Percentiles rank a stretch among this genome's conserved stretches.
Conservation (phyloP, 192 early-diverging fungal species). For the Pilaira anomala region DNA sequence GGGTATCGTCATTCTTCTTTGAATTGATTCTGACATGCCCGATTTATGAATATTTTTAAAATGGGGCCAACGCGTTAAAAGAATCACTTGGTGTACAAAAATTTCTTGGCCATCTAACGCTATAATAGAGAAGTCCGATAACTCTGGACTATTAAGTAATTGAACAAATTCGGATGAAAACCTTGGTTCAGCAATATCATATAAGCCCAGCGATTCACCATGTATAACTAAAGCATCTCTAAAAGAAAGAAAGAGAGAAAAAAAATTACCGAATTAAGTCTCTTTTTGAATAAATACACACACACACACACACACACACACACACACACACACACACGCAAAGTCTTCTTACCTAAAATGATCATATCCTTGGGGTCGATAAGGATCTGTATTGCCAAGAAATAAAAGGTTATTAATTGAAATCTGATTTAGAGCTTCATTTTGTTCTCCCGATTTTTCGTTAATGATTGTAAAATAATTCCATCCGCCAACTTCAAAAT, state of each 20-base stretch:
- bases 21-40: constrained; percentile 50
- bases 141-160: constrained; percentile 49
- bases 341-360: constrained; percentile 41
- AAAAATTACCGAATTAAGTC: not conserved
- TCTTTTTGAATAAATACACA: not conserved
- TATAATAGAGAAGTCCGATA: constrained; percentile 55
- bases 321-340: not conserved
- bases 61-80: constrained; percentile 59
- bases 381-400: constrained; percentile 52
- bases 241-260: not conserved
- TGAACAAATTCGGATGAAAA: constrained; percentile 41
- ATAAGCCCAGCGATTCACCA: constrained; percentile 51
- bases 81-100: constrained; percentile 53
- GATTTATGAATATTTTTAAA: constrained; percentile 50
- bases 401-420: constrained; percentile 43
- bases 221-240: constrained; percentile 52
- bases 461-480: constrained; percentile 55
- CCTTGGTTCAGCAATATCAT: constrained; percentile 45
- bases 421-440: constrained; percentile 29
- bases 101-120: constrained; percentile 41
- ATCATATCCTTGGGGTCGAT: constrained; percentile 52
- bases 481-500: constrained; percentile 52
- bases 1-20: constrained; percentile 43
- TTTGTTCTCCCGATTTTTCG: constrained; percentile 25
- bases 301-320: not conserved